Evolutionary conservation across 2,329 filamentous ascomycete genomes (phyloP), one percentile per base, ranked within the genome.

Genomic region (Thielaviopsis euricoi): DNA sequence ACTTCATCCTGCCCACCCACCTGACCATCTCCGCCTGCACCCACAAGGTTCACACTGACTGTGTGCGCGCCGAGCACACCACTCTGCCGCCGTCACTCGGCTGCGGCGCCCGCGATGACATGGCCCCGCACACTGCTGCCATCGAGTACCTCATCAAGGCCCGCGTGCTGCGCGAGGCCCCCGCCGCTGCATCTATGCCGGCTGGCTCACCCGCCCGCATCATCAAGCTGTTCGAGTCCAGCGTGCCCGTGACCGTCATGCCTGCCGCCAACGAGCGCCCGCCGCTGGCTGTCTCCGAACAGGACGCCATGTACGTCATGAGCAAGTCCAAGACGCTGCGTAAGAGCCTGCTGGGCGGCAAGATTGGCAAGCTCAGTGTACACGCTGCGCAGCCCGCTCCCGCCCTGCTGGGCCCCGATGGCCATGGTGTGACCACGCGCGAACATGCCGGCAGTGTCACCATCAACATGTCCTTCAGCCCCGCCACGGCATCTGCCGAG

Each of bases 1-100:
- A 78, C 68, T 82, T 82, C 62, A 74, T 81, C 59, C 73, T 82
- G 17, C 79, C 79, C n/a, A 70, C 71, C 62, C 74, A 80, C 57
- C 74, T 82, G 60, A 81, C 78, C 19, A 70, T 81, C 54, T 73
- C 73, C 60, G 77, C 78, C 19, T 82, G 79, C 70, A 75, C 69
- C 63, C 78, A 81, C 68, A 63, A 66, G 26, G 71, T 73, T 57
- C 67, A 70, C 48, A 70, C 70, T 48, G 68, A 70, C n/a, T 68
- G 68, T 52, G 70, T 81, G 29, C 71, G 72, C 56, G 76, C 77
- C 37, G 71, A 76, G 52, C 79, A 82, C 67, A 67, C 78, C 46
- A 71, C 73, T 13, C 70, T 80, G 22, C 79, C 78, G 1, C 78
- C 79, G 0, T 75, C 75, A 12, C 66, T 81, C 58, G 74, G 73